phyloP scores from a whole-genome alignment of 768 basidiomycete genomes.

The Amanita jacksonii region DNA sequence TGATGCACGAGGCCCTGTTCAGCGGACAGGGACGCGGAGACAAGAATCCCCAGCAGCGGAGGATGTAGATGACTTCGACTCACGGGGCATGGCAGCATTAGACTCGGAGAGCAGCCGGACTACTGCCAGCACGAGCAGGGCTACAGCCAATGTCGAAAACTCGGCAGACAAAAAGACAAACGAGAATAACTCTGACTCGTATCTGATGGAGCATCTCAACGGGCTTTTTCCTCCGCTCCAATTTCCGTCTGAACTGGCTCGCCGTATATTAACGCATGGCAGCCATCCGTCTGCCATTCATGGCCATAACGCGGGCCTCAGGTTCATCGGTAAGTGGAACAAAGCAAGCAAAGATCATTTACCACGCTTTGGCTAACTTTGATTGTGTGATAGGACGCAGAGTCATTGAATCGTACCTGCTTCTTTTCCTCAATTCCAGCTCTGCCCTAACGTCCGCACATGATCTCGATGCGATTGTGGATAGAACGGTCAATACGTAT shows the following conservation, averaged over 20 bases:
- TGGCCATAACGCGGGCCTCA: constrained; percentile 65
- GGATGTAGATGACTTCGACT: constrained; percentile 5
- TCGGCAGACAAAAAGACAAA: background rate
- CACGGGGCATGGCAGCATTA: constrained; percentile 7
- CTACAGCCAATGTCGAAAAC: background rate
- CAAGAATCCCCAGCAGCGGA: constrained; percentile 6
- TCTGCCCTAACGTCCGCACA: constrained; percentile 34
- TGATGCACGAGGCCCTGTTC: constrained; percentile 1
- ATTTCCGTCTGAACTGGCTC: constrained; percentile 64
- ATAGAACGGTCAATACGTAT: constrained; percentile 58
- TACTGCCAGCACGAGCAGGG: background rate
- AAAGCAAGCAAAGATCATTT: constrained; percentile 1
- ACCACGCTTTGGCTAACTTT: background rate
- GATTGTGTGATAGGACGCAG: constrained; percentile 48
- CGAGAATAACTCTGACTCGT: background rate
- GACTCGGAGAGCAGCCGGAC: background rate
- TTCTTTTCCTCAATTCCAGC: constrained; percentile 58
- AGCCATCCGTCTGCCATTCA: constrained; percentile 58
- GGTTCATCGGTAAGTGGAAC: constrained; percentile 56
- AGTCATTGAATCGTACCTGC: constrained; percentile 65
- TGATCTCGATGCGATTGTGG: constrained; percentile 49
- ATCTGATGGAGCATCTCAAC: constrained; percentile 47
- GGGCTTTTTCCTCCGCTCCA: constrained; percentile 53
- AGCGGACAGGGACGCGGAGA: constrained; percentile 8
- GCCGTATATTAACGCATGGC: constrained; percentile 67